Conservation (phyloP, 495 filamentous ascomycete genomes). For the Tuber melanosporum region DNA sequence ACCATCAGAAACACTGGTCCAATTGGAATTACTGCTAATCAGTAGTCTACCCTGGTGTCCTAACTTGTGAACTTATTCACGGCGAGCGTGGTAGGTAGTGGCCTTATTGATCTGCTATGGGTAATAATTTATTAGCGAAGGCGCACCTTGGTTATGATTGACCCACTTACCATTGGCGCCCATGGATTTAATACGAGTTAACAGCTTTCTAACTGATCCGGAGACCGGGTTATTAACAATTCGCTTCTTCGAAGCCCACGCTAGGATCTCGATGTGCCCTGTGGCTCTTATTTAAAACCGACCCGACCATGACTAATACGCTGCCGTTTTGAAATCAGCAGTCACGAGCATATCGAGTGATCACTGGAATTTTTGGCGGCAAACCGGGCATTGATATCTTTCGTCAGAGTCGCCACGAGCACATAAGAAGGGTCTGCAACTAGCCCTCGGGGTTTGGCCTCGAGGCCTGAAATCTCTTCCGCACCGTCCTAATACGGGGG, state of each 20-base stretch:
- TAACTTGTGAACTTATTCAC: not conserved
- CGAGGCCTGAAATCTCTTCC: not conserved
- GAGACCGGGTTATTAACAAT: not conserved
- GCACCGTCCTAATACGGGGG: not conserved
- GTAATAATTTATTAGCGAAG: not conserved
- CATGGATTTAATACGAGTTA: not conserved
- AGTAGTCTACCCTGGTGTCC: not conserved
- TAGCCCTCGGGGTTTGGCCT: not conserved
- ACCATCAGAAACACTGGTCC: not conserved
- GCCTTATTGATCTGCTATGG: not conserved
- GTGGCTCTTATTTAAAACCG: not conserved
- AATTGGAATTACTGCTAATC: conserved; percentile 1
- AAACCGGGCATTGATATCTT: not conserved
- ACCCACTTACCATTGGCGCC: not conserved
- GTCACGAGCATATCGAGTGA: conserved; percentile 3
- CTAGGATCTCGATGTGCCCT: not conserved
- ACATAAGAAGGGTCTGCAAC: not conserved
- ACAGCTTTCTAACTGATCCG: not conserved
- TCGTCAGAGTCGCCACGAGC: not conserved
- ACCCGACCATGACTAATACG: not conserved
- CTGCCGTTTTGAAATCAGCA: not conserved
- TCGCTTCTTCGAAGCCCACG: not conserved
- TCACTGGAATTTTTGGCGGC: not conserved
- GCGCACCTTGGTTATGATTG: not conserved
- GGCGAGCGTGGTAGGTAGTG: not conserved